phyloP scores from a whole-genome alignment of 768 basidiomycete species.

The Macrolepiota fuliginosa region DNA sequence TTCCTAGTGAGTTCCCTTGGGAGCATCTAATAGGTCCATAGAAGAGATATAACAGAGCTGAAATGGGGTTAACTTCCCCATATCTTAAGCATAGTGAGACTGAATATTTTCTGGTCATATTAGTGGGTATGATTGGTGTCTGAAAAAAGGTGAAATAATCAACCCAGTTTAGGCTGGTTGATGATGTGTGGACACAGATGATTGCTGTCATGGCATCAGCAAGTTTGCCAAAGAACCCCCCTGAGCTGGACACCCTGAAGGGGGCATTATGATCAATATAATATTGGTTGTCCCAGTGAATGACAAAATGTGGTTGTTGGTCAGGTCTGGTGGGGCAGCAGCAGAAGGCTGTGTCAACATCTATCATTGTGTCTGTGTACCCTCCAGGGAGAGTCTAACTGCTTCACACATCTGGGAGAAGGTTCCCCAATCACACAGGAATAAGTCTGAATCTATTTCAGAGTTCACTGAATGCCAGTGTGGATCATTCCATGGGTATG shows the following conservation, averaged over 20 bases:
- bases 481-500: conserved; percentile 22
- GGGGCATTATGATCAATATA: conserved; percentile 27
- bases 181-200: neutral
- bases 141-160: conserved; percentile 28
- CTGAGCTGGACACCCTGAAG: conserved; percentile 27
- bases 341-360: conserved; percentile 35
- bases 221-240: conserved; percentile 28
- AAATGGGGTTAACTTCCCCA: no score
- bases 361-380: conserved; percentile 33
- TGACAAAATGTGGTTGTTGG: conserved; percentile 21
- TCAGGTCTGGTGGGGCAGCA: conserved; percentile 28
- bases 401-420: conserved; percentile 12
- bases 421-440: conserved; percentile 24
- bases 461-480: conserved; percentile 28
- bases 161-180: conserved; percentile 23
- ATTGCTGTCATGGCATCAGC: conserved; percentile 30
- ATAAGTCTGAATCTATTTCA: conserved; percentile 25
- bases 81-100: no score
- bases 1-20: no score
- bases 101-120: no score
- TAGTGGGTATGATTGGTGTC: conserved; percentile 13
- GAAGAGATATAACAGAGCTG: no score
- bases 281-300: conserved; percentile 19
- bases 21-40: no score
- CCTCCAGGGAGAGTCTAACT: conserved; percentile 24